A percentile compares a stretch with the other conserved stretches of the same genome.
These are phyloP conservation scores for Stromatinia cepivora DNA, from an alignment of 2,329 filamentous ascomycete genomes.

Conservation along the genomic window DNA sequence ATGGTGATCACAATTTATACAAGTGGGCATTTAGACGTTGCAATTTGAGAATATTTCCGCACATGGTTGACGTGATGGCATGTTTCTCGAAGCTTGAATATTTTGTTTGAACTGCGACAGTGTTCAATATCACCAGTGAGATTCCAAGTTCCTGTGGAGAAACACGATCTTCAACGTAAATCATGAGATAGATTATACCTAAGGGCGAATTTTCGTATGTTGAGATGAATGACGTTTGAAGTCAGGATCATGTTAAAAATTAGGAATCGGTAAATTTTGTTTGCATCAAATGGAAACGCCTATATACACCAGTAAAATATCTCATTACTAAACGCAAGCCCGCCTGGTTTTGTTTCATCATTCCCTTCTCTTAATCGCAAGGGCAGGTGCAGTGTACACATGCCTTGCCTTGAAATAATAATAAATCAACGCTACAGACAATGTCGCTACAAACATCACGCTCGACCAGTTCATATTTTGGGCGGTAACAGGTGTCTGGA, in stretches of 20 bases:
- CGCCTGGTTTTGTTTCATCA: background rate
- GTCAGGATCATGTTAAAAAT: background rate
- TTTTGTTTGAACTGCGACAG: background rate
- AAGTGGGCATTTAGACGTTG: background rate
- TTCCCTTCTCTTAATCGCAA: conserved; percentile 10
- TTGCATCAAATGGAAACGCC: background rate
- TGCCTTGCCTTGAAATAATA: conserved; percentile 26
- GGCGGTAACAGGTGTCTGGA: conserved; percentile 41
- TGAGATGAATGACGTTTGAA: background rate
- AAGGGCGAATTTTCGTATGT: background rate
- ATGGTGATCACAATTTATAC: background rate
- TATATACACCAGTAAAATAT: background rate
- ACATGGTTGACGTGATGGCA: background rate
- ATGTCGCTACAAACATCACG: conserved; percentile 25
- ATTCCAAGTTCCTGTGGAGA: background rate
- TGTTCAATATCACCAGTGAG: background rate
- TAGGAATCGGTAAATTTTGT: background rate
- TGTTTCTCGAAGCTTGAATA: background rate
- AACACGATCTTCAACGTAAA: background rate
- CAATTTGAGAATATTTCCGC: background rate
- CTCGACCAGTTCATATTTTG: conserved; percentile 49
- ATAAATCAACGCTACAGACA: conserved; percentile 26
- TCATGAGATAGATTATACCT: too few relatives aligned
- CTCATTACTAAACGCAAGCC: background rate
- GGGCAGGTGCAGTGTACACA: conserved; percentile 35